Percentiles rank a stretch among this genome's conserved stretches.
Conservation (phyloP, 2,329 filamentous ascomycete species). For the Epichloe sp. region DNA sequence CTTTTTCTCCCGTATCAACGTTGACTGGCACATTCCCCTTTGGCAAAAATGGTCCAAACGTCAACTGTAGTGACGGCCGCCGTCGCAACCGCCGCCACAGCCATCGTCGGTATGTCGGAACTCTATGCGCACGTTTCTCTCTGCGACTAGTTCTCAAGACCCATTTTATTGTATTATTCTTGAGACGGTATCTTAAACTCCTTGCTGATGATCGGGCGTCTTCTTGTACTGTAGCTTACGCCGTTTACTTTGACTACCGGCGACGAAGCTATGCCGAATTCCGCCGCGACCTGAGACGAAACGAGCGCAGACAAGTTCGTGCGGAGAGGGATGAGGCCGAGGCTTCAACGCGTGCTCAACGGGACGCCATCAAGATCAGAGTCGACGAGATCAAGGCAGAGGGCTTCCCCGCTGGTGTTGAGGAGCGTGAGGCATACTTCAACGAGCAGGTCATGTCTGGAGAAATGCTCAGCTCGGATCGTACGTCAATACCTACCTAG, state of each 20-base stretch:
- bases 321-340: slow-evolving; percentile 61
- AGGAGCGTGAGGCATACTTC: slow-evolving; percentile 93
- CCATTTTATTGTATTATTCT: slow-evolving; percentile 8
- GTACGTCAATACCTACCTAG: slow-evolving; percentile 31
- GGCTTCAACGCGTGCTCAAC: slow-evolving; percentile 50
- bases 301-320: slow-evolving; percentile 60
- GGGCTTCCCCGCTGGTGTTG: slow-evolving; percentile 75
- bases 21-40: not conserved
- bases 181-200: not conserved
- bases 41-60: slow-evolving; percentile 31
- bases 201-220: not conserved
- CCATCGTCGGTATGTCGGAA: slow-evolving; percentile 39
- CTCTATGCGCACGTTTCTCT: not conserved
- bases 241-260: slow-evolving; percentile 55
- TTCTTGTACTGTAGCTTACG: slow-evolving; percentile 37
- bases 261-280: slow-evolving; percentile 52
- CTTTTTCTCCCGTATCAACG: slow-evolving; percentile 2
- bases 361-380: slow-evolving; percentile 58
- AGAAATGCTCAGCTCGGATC: slow-evolving; percentile 70
- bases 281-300: slow-evolving; percentile 55
- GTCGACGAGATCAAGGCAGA: slow-evolving; percentile 78
- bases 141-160: not conserved
- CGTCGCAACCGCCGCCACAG: slow-evolving; percentile 46
- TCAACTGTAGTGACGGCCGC: slow-evolving; percentile 47
- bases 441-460: slow-evolving; percentile 88